Base-by-base conservation (phyloP, 441 rosid genomes). In the Pelargonium fulgidum region DNA sequence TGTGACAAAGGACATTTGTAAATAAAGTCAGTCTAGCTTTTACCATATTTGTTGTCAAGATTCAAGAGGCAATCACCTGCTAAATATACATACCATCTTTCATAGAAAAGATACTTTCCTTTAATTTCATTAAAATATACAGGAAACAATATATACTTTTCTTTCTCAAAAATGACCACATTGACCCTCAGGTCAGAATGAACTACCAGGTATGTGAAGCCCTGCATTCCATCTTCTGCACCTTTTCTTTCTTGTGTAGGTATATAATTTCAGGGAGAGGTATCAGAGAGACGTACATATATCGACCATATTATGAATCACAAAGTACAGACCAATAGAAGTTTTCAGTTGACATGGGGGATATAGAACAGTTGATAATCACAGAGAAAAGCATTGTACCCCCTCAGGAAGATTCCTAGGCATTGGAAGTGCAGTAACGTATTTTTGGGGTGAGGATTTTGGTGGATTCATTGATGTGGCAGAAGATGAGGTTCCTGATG, bases 381-480 rank as follows among this genome's bases (percentile, higher is more conserved):
- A 91, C 73, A 93, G 86, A 65, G 96, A 80, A 54, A 88, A 86
- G 83, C 98, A 93, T 68, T 85, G 93, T 83, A 86, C 90, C 84
- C 82, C 82, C 65, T 91, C 97, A 39, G 97, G 97, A 59, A 91
- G 79, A 76, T 82, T 78, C 75, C 72, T 81, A 52, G 98, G 95
- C 82, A 89, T 80, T 44, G 94, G 89, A 70, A 84, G 73, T 50
- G 86, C 89, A 67, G 79, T 75, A 66, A 89, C 86, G 72, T 88
- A 86, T 82, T 93, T 81, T 76, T 85, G 96, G 59, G 83, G 85
- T 52, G 58, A 77, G 75, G 79, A 75, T 81, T 69, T 87, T 62
- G 75, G 81, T 54, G 83, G 41, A 79, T 68, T 76, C 45, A 69
- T 65, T 36, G 74, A 54, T 45, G 82, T 84, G 54, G 82, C 79